These are phyloP conservation scores for Dianthus caryophyllus DNA, from an alignment of 148 eudicot species.

Conservation along the genomic window DNA sequence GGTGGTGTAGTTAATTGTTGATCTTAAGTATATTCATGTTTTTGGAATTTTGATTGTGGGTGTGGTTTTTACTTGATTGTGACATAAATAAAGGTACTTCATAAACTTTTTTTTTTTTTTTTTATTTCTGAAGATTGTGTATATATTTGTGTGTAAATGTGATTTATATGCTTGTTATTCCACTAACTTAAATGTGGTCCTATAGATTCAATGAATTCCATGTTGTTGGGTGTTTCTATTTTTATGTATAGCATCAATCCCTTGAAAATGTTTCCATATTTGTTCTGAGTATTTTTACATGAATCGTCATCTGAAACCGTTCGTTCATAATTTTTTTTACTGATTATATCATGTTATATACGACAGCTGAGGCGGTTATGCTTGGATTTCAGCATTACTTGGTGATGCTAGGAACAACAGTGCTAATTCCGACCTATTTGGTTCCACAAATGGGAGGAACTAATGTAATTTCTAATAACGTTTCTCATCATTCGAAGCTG, in stretches of 20 bases:
- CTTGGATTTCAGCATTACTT: conserved; percentile 90
- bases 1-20: conserved; percentile 23
- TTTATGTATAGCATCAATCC: neutral
- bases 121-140: conserved; percentile 8
- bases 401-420: conserved; percentile 90
- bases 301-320: no score
- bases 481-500: neutral
- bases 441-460: conserved; percentile 93
- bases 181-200: conserved; percentile 2
- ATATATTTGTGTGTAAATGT: neutral
- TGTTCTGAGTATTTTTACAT: neutral
- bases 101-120: no score
- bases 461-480: conserved; percentile 36
- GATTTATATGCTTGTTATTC: conserved; percentile 2
- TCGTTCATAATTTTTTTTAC: neutral
- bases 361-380: conserved; percentile 74
- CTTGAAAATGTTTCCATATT: neutral
- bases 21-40: conserved; percentile 19
- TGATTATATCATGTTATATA: conserved; percentile 18
- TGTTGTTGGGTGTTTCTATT: neutral
- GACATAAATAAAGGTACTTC: neutral
- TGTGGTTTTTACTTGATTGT: conserved; percentile 17
- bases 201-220: neutral
- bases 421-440: conserved; percentile 69
- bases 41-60: conserved; percentile 1